These are phyloP conservation scores for Bryoglossum gracile DNA, from an alignment of 495 filamentous ascomycete species.

Conservation along the genomic window DNA sequence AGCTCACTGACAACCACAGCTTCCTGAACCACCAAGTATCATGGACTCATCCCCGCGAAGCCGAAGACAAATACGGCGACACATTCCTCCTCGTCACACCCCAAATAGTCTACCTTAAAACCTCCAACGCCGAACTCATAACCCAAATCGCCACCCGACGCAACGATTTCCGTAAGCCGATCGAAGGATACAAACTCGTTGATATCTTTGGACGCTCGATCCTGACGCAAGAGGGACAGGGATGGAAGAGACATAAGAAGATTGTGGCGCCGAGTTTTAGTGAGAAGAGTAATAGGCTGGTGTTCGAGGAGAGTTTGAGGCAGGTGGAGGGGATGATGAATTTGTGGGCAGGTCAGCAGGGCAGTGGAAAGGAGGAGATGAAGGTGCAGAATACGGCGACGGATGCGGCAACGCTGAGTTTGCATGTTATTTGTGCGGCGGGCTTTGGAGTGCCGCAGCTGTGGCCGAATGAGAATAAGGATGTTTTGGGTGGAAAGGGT, in stretches of 20 bases:
- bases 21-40: background rate
- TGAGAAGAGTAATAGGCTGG: constrained; percentile 61
- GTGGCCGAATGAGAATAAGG: constrained; percentile 46
- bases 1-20: background rate
- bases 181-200: constrained; percentile 46
- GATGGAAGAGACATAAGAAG: constrained; percentile 63
- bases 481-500: constrained; percentile 32
- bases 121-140: constrained; percentile 46
- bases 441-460: constrained; percentile 38
- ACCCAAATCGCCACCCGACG: constrained; percentile 50
- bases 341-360: constrained; percentile 4
- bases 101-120: constrained; percentile 3
- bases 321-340: constrained; percentile 17
- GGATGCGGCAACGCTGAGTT: constrained; percentile 11
- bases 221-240: constrained; percentile 53
- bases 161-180: constrained; percentile 61
- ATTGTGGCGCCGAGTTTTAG: constrained; percentile 62
- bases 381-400: constrained; percentile 8
- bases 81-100: constrained; percentile 5
- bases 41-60: background rate
- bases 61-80: constrained; percentile 1
- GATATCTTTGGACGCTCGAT: constrained; percentile 58
- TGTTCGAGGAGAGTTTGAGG: constrained; percentile 26
- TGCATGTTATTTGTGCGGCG: constrained; percentile 20
- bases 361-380: constrained; percentile 4